Evolutionary conservation across 306 rosid genomes (phyloP), one percentile per base, ranked within the genome.

Genomic region (Malus asiatica): DNA sequence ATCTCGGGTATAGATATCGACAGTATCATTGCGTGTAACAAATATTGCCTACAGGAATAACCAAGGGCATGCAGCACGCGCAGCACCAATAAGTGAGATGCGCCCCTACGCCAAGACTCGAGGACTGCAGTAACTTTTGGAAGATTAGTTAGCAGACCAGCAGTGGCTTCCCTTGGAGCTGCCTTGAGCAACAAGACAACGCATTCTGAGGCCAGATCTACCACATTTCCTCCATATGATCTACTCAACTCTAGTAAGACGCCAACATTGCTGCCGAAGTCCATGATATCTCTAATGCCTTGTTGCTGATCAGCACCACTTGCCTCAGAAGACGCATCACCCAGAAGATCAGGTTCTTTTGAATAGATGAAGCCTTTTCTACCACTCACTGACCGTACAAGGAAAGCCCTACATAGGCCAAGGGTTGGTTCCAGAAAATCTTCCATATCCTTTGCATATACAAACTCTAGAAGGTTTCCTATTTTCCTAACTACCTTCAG

Each of bases 151-250:
- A 95, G 89, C 46, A 95, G 79, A 83, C 96, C 90, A 60, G 99
- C 84, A 13, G 93, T 92, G 70, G 92, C 93, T 88, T 95, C 99
- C 85, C 98, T 90, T 33, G 97, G 99, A 84, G 99, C 97, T 65
- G 93, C 92, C 87, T 87, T 90, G 55, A 90, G 83, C 77, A 90
- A 82, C 80, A 92, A 83, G 60, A 95, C 83, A 18, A 92, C 68
- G 77, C 97, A 95, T 86, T 92, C 93, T 16, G 98, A 95, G 77
- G 97, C 96, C 79, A 84, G 65, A 68, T 88, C 97, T 7, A 88
- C 90, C 76, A 92, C 48, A 76, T 77, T 84, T 76, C 86, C 79
- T 81, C 86, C 87, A 11, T 78, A 75, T 44, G 79, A 87, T 13
- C 84, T 86, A 81, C 93, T 84, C 83, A 95, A 79, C 86, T 87